Evolutionary conservation across 129 eudicot genomes (phyloP).

Genomic region (Logfia minima): DNA sequence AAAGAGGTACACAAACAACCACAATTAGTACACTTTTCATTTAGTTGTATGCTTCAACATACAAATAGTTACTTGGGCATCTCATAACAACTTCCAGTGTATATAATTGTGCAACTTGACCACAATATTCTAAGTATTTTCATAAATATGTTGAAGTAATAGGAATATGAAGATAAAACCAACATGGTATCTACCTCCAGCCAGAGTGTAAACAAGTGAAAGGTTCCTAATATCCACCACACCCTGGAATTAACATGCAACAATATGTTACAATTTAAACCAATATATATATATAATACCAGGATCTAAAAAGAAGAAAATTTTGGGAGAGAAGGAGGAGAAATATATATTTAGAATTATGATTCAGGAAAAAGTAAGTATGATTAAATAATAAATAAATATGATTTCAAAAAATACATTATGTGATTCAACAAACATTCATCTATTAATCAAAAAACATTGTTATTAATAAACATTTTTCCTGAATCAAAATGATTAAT

Average conservation of each 20-base stretch:
- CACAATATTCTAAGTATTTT: not conserved
- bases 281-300: too few relatives aligned
- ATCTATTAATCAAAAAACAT: too few relatives aligned
- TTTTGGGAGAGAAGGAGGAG: too few relatives aligned
- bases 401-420: too few relatives aligned
- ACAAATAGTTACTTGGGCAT: not conserved
- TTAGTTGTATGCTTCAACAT: not conserved
- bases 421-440: too few relatives aligned
- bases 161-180: not conserved
- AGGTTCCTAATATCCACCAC: conserved; percentile 83
- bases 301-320: too few relatives aligned
- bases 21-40: conserved; percentile 2
- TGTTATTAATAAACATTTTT: too few relatives aligned
- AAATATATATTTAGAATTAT: too few relatives aligned
- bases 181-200: conserved; percentile 59
- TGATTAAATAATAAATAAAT: too few relatives aligned
- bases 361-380: too few relatives aligned
- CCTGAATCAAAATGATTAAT: too few relatives aligned
- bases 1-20: not conserved
- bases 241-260: conserved; percentile 47
- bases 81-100: not conserved
- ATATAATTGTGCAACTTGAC: not conserved
- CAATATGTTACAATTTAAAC: not conserved
- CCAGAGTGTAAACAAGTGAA: conserved; percentile 83
- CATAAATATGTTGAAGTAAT: not conserved